phyloP scores from a whole-genome alignment of 1,284 basidiomycete species.

The Leccinum ponderosum region DNA sequence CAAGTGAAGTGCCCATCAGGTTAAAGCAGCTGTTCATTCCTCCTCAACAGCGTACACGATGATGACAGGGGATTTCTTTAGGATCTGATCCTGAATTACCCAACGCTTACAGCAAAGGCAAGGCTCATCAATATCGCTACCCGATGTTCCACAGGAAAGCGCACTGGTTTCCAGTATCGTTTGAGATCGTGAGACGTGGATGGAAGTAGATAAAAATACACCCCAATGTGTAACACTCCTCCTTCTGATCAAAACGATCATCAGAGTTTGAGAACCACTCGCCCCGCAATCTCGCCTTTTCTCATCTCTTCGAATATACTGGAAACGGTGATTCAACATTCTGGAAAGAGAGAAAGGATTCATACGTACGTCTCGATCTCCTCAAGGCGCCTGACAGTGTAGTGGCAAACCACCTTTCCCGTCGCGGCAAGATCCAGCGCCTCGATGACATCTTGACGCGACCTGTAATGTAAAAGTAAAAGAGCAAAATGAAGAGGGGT shows the following conservation, averaged over 20 bases:
- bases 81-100: neutral
- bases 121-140: neutral
- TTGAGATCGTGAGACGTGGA: neutral
- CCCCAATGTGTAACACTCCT: neutral
- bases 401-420: conserved; percentile 61
- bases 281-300: conserved; percentile 36
- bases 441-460: conserved; percentile 64
- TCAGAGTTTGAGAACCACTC: conserved; percentile 37
- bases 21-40: neutral
- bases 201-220: neutral
- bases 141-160: neutral
- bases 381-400: conserved; percentile 46
- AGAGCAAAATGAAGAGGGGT: neutral
- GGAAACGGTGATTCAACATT: neutral
- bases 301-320: conserved; percentile 38
- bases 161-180: neutral
- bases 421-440: conserved; percentile 62
- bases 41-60: neutral
- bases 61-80: neutral
- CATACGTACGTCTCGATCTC: conserved; percentile 48
- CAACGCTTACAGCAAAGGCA: neutral
- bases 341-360: neutral
- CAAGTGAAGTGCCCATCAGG: neutral
- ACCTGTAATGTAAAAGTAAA: conserved; percentile 32
- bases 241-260: neutral